Evolutionary conservation across 2,329 filamentous ascomycete genomes (phyloP).

Genomic region (Lasiodiplodia citricola): DNA sequence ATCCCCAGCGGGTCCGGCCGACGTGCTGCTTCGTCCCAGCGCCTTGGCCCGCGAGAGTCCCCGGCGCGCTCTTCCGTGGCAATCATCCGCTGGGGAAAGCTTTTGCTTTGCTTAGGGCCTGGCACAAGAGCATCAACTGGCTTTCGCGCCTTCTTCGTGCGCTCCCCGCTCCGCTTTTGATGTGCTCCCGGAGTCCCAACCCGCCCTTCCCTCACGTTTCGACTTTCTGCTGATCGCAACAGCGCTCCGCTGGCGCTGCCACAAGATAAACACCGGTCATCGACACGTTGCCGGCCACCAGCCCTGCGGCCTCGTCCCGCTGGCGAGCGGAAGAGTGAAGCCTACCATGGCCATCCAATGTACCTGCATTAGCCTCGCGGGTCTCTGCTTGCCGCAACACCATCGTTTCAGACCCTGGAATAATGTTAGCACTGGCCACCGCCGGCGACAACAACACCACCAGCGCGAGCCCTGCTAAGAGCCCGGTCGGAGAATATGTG

Average conservation of each 20-base stretch:
- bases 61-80: constrained; percentile 4
- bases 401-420: constrained; percentile 19
- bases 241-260: background rate
- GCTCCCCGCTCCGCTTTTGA: constrained; percentile 12
- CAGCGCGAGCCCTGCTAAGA: background rate
- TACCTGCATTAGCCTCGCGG: constrained; percentile 16
- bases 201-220: constrained; percentile 10
- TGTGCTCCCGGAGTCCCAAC: background rate
- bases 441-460: background rate
- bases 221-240: background rate
- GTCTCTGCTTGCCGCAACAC: constrained; percentile 9
- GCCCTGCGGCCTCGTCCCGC: background rate
- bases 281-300: background rate
- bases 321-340: background rate
- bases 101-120: constrained; percentile 6
- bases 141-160: background rate
- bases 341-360: background rate
- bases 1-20: background rate
- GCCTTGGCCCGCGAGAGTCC: background rate
- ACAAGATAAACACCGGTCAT: background rate
- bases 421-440: background rate
- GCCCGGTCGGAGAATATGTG: constrained; percentile 1
- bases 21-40: background rate
- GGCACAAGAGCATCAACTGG: background rate
- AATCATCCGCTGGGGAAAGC: constrained; percentile 16